phyloP scores from a whole-genome alignment of 169 alveolate genomes.

The Perkinsus olseni region DNA sequence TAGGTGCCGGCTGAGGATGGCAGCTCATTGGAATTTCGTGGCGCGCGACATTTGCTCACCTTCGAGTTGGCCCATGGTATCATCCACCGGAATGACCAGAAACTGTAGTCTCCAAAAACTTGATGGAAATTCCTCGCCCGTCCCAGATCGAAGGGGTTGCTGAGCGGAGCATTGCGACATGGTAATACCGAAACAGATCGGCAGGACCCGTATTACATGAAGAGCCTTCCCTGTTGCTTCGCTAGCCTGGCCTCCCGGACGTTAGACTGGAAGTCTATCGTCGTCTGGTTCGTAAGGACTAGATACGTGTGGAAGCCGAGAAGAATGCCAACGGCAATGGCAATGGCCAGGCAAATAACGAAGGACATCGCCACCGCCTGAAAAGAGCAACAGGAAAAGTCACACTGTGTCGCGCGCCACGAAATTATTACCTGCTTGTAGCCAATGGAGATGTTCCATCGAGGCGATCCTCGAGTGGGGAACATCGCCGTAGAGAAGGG shows the following conservation, averaged over 20 bases:
- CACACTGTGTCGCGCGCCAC: background rate
- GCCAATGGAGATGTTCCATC: background rate
- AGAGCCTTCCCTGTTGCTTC: background rate
- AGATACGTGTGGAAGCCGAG: constrained; percentile 25
- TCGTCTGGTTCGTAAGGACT: constrained; percentile 26
- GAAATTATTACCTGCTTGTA: background rate
- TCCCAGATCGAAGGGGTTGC: background rate
- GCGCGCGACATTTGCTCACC: background rate
- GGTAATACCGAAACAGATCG: background rate
- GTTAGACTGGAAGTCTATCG: constrained; percentile 14
- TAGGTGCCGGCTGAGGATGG: background rate
- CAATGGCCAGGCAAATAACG: background rate
- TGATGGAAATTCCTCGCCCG: background rate
- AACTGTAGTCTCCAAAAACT: background rate
- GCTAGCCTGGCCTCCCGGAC: background rate
- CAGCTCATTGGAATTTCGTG: background rate
- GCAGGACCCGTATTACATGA: background rate
- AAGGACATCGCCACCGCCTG: background rate
- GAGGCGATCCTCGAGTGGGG: background rate
- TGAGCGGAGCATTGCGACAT: background rate
- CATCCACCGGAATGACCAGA: background rate
- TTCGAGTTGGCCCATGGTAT: background rate
- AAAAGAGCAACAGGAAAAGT: background rate
- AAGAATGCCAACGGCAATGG: background rate
- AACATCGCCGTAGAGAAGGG: background rate